Evolutionary conservation across 306 rosid genomes (phyloP), one percentile per base, ranked within the genome.

Genomic region (Cicer cuneatum): DNA sequence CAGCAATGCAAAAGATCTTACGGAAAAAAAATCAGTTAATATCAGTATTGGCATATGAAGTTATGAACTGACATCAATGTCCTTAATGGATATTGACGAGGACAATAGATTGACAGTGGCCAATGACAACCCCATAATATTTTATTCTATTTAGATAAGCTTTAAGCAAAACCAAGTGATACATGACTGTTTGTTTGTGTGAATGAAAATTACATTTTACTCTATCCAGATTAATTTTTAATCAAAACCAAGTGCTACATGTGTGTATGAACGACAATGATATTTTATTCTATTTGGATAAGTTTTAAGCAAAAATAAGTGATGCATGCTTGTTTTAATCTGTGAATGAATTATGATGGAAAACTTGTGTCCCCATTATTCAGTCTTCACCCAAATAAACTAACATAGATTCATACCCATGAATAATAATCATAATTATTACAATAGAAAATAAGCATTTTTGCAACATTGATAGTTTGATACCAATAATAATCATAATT

Each of bases 161-260:
- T 47, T 59, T 29, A 68, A 60, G 51, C 56, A 63, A 60, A 54
- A 74, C 61, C 78, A 69, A 66, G n/a, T 45, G 61, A 71, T 33
- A 72, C 56, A 45, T 38, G 54, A 62, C 14, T 39, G 65, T 66
- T 66, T 18, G 79, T 39, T 62, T 40, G 18, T 56, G 42, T 16
- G 71, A 83, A 54, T 54, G 62, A 74, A 67, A 67, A 73, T n/a
- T 49, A 38, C 13, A 58, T 58, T 58, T 58, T 58, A 29, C 64
- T 29, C 64, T 29, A 6, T 11, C 33, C 64, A 11, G 41, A 29
- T 6, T 49, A 49, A 7, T 49, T 49, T 49, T n/a, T 49, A 14
- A n/a, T 58, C 64, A 58, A 58, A 58, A 58, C 16, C 64, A 58
- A 58, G 64, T 58, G 41, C 16, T 58, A 29, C 18, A 29, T 11